Percentiles rank a stretch among this genome's conserved stretches.
Conservation (phyloP, 2,329 filamentous ascomycete species). For the Calonectria leucothoes region DNA sequence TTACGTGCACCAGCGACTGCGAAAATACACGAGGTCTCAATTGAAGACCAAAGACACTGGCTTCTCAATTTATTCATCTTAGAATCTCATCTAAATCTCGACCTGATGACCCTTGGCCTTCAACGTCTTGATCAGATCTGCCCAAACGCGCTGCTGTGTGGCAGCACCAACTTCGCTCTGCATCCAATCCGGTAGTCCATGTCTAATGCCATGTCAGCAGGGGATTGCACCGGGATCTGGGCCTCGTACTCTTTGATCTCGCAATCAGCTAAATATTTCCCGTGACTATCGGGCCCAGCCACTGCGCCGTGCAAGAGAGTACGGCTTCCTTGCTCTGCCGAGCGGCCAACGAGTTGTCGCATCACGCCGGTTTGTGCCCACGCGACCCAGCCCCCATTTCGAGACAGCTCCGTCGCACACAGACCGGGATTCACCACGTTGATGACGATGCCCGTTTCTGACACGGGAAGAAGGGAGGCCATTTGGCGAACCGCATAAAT, state of each 20-base stretch:
- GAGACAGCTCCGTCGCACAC: constrained; percentile 1
- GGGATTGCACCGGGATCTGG: neutral
- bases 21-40: neutral
- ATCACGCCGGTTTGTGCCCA: neutral
- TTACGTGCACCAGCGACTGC: neutral
- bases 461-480: neutral
- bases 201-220: neutral
- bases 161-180: neutral
- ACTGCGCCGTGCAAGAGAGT: neutral
- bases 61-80: neutral
- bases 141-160: neutral
- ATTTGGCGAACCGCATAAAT: constrained; percentile 8
- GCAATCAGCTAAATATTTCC: neutral
- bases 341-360: neutral
- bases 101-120: neutral
- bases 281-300: neutral
- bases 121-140: neutral
- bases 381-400: neutral
- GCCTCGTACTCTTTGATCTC: neutral
- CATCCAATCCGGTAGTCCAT: neutral
- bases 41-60: neutral
- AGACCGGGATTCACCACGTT: constrained; percentile 10
- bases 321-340: constrained; percentile 1
- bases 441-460: constrained; percentile 9
- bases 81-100: neutral